Base-by-base conservation (phyloP, 2,329 filamentous ascomycete genomes). In the Thermothelomyces thermophilus region DNA sequence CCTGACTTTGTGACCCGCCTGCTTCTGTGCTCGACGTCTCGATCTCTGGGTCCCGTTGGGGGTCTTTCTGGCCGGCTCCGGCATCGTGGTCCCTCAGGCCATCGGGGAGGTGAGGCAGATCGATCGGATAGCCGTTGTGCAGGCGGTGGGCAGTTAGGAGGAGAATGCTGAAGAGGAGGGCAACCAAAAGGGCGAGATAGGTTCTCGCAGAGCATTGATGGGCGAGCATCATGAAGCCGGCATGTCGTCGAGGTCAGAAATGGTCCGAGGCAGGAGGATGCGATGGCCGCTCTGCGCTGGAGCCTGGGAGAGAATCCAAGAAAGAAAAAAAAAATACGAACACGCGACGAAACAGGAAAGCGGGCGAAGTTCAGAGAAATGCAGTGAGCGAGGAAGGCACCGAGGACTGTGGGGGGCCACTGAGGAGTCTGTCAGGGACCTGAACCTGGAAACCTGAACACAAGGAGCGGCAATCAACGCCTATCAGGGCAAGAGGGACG, bases 91-190 rank as follows among this genome's bases (percentile, higher is more conserved):
- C 11, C 9, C n/a, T 24, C 37, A 19, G 17, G 37, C 11, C 14
- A n/a, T 34, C 35, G 13, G 17, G 3, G 3, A 49, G 20, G 4
- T 31, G 24, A 19, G 35, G 14, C 14, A 48, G 36, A 34, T 42
- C 49, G 5, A 36, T 8, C 37, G 40, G 26, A 7, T 40, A 30
- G 20, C 52, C 36, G 31, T 33, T 39, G 37, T 48, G 53, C 10
- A 61, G 54, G 10, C 58, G 51, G 16, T 49, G n/a, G 31, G 50
- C 40, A 5, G 56, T 57, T 22, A 56, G 36, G 9, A 60, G 26
- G 11, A 61, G 45, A 24, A 57, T 9, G 48, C 31, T 20, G 35
- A 62, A 16, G 37, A 56, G n/a, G 17, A 58, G 24, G 14, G 48
- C 50, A 17, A 50, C 41, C 9, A 62, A 22, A 30, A 59, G 9